Percentiles rank a stretch among this genome's conserved stretches.
phyloP scores from a whole-genome alignment of 129 eudicot species.

The Ambrosia artemisiifolia region DNA sequence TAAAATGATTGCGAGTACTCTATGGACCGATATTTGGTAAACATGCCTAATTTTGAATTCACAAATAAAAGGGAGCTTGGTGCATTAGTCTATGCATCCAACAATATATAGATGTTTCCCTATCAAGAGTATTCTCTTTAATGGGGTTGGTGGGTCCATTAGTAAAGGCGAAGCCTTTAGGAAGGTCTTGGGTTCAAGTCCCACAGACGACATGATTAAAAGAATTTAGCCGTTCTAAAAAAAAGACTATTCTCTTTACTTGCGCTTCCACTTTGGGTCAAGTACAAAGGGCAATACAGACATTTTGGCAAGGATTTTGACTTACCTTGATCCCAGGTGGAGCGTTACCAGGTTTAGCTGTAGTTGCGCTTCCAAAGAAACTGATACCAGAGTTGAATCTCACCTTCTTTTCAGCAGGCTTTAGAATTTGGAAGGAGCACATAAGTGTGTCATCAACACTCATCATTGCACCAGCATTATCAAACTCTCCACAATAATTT shows the following conservation, averaged over 20 bases:
- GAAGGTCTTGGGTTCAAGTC: too few species aligned
- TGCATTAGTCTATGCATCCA: not conserved
- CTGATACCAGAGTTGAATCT: conserved; percentile 35
- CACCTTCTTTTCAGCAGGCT: conserved; percentile 58
- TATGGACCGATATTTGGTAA: too few species aligned
- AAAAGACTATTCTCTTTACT: not conserved
- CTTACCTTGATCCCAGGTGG: conserved; percentile 37
- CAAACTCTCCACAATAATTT: conserved; percentile 50
- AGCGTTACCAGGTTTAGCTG: conserved; percentile 46
- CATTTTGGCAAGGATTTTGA: conserved; percentile 10
- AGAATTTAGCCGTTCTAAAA: too few species aligned
- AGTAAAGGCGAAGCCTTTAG: too few species aligned
- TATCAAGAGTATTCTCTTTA: not conserved
- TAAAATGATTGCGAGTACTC: not conserved
- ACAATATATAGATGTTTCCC: not conserved
- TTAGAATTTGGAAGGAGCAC: conserved; percentile 58
- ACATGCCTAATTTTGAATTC: not conserved
- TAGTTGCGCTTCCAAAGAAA: conserved; percentile 41
- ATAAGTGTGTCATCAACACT: conserved; percentile 55
- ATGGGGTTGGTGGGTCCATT: too few species aligned
- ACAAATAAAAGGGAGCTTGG: too few species aligned
- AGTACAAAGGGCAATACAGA: not conserved
- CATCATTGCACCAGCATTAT: conserved; percentile 60
- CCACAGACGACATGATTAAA: too few species aligned
- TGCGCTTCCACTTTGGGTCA: not conserved